Conservation (phyloP, 352 stramenopile genomes). For the Phytophthora syringae region DNA sequence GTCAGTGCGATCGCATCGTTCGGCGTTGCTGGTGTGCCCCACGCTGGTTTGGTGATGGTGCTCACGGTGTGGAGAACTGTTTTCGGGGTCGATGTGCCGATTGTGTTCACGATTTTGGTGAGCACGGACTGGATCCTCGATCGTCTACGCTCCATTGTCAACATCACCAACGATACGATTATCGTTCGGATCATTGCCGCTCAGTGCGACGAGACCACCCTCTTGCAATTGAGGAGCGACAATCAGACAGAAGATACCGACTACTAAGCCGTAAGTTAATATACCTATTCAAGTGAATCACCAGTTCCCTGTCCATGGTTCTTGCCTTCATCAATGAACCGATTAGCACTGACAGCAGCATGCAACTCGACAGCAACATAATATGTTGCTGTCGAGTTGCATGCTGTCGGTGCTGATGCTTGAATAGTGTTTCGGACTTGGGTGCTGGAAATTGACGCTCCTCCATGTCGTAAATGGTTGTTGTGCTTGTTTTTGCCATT, state of each 20-base stretch:
- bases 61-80: constrained; percentile 83
- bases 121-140: constrained; percentile 79
- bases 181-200: constrained; percentile 80
- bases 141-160: constrained; percentile 74
- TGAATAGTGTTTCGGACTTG: too few species aligned
- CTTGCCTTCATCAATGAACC: too few species aligned
- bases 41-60: constrained; percentile 78
- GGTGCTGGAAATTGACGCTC: too few species aligned
- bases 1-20: constrained; percentile 75
- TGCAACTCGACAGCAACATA: background rate
- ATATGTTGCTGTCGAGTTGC: background rate
- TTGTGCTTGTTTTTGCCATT: too few species aligned
- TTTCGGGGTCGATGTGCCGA: constrained; percentile 59
- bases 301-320: too few species aligned
- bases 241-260: constrained; percentile 39
- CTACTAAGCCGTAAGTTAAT: constrained; percentile 29
- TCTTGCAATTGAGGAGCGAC: constrained; percentile 25
- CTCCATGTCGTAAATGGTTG: too few species aligned
- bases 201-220: constrained; percentile 65
- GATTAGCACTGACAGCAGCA: background rate
- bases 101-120: constrained; percentile 73
- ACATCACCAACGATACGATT: constrained; percentile 88
- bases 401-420: background rate
- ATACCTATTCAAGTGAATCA: constrained; percentile 27
- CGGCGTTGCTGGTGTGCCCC: constrained; percentile 73